These are phyloP conservation scores for Exophiala aquamarina DNA, from an alignment of 2,329 filamentous ascomycete genomes.

Conservation along the genomic window DNA sequence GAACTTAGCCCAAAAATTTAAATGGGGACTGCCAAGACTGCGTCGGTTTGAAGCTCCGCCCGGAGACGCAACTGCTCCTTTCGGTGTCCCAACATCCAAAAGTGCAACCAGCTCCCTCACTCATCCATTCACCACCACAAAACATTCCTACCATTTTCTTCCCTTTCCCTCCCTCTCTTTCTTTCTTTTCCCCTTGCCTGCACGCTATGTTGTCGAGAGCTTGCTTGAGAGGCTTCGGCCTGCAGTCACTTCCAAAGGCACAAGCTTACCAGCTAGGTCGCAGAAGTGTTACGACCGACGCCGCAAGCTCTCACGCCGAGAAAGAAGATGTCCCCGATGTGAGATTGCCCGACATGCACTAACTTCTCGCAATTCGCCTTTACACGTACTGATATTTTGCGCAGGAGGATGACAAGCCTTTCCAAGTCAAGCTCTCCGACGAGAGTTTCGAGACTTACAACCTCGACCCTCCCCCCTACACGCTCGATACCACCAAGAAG, in stretches of 20 bases:
- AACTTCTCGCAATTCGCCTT: background rate
- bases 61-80: conserved; percentile 9
- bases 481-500: conserved; percentile 90
- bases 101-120: conserved; percentile 7
- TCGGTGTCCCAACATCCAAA: conserved; percentile 22
- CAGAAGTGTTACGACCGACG: conserved; percentile 90
- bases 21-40: too few species aligned
- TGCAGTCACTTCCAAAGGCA: conserved; percentile 38
- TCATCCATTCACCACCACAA: conserved; percentile 7
- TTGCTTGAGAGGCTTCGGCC: conserved; percentile 28
- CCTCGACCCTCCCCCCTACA: conserved; percentile 93
- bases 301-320: conserved; percentile 85
- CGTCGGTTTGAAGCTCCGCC: conserved; percentile 2
- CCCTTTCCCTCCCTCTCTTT: conserved; percentile 10
- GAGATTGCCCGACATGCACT: conserved; percentile 51
- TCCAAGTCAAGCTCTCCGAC: conserved; percentile 88
- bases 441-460: conserved; percentile 99
- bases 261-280: conserved; percentile 51
- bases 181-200: background rate
- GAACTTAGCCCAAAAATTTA: background rate
- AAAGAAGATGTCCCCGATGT: conserved; percentile 70
- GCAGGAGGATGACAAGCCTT: conserved; percentile 90
- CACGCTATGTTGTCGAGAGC: conserved; percentile 27
- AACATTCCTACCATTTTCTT: conserved; percentile 5
- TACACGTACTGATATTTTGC: conserved; percentile 9